A percentile compares a stretch with the other conserved stretches of the same genome.
Conservation (phyloP, 208 protist species). For the Angomonas desouzai region DNA sequence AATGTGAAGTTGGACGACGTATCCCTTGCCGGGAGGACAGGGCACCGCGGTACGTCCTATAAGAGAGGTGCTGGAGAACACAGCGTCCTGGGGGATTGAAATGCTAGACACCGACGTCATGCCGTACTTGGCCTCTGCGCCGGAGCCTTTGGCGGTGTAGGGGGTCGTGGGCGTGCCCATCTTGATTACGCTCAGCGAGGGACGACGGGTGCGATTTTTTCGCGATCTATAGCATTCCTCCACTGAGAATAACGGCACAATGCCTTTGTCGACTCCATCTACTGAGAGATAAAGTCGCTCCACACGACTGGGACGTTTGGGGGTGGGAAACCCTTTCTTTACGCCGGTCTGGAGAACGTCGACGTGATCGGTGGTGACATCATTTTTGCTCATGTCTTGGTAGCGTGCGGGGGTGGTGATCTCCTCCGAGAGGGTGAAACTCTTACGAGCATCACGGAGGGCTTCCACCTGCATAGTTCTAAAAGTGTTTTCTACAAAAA, state of each 20-base stretch:
- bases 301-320: constrained; percentile 1
- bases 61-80: constrained; percentile 34
- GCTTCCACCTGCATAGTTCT: background rate
- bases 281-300: constrained; percentile 1
- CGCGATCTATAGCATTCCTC: background rate
- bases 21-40: constrained; percentile 3
- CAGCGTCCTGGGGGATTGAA: constrained; percentile 18
- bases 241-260: background rate
- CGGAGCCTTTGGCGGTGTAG: background rate
- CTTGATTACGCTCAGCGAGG: constrained; percentile 1
- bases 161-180: background rate
- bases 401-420: background rate
- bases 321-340: background rate
- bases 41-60: constrained; percentile 19
- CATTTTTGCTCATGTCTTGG: constrained; percentile 2
- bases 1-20: constrained; percentile 66
- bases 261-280: background rate
- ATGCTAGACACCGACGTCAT: constrained; percentile 21
- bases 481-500: background rate
- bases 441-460: background rate
- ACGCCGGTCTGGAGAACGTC: background rate
- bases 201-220: background rate
- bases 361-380: background rate
- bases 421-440: background rate
- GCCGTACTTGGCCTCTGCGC: background rate